Base-by-base conservation (phyloP, 495 filamentous ascomycete species). In the Annulohypoxylon bovei region DNA sequence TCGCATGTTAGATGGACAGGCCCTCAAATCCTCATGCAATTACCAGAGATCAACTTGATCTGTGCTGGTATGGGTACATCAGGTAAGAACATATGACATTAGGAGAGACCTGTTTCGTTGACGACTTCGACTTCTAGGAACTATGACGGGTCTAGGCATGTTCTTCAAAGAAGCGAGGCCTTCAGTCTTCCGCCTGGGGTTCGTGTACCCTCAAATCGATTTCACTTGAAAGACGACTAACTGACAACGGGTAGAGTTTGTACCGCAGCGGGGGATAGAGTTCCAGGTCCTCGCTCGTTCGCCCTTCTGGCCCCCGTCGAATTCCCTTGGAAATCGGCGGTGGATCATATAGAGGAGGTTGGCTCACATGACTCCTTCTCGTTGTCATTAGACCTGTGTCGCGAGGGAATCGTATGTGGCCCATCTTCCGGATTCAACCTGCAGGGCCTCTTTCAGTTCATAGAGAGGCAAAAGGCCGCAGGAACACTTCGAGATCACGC, bases 1-100 rank as follows among this genome's bases (percentile, higher is more conserved):
- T 77, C 87, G n/a, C 88, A 90, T 67, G 73, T 85, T 28, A 82
- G 82, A 44, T 88, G 87, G 87, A 89, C 87, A 0, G 88, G 87
- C 1, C 84, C 85, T 0, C 87, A 89, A 65, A 86, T 90, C 50
- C 78, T 83, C 62, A 82, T 77, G 60, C 87, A 90, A 60, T 73
- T 88, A 1, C 87, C 87, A 0, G 81, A 88, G 60, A 84, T 88
- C 62, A 87, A 83, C 55, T 78, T 90, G 4, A 79, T 90, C 32
- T 88, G 86, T 67, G 81, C 85, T 14, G 84, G 85, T 2, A 83
- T 90, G 78, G 88, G 88, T 12, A 90, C 86, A 3, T 76, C 79
- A 12, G 80, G 80, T 75, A 72, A 40, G 68, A 44, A 6, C 23
- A 8, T 3, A 4, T 12, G 37, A 0, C 14, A 11, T 23, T 20